Conservation (phyloP, 2,329 filamentous ascomycete species). For the Xylariaceae sp. region DNA sequence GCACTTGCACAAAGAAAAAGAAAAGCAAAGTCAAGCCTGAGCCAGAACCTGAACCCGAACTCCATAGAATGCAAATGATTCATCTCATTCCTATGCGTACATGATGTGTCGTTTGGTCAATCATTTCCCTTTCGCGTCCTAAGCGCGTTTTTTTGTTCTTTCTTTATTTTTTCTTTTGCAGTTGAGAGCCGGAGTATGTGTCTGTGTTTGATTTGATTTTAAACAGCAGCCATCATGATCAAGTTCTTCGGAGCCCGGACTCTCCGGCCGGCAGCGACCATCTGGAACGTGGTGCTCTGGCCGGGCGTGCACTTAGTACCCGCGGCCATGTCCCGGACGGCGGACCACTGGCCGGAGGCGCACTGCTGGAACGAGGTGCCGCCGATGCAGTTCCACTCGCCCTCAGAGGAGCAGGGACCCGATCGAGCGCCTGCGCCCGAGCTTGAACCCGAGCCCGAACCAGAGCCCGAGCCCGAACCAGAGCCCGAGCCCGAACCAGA, state of each 20-base stretch:
- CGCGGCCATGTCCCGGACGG: slow-evolving; percentile 35
- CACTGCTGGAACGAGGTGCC: slow-evolving; percentile 51
- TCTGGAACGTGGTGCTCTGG: slow-evolving; percentile 34
- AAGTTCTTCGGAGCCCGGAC: slow-evolving; percentile 23
- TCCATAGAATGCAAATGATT: too few relatives aligned
- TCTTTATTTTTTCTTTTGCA: not conserved
- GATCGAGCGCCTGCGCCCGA: too few relatives aligned
- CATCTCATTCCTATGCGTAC: too few relatives aligned
- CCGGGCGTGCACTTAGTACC: slow-evolving; percentile 44
- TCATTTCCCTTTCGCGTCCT: too few relatives aligned
- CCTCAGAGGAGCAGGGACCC: slow-evolving; percentile 42
- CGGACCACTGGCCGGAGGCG: slow-evolving; percentile 47
- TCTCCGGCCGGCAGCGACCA: slow-evolving; percentile 27
- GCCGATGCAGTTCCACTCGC: slow-evolving; percentile 49
- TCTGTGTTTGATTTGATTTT: not conserved
- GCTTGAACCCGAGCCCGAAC: too few relatives aligned
- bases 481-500: too few relatives aligned
- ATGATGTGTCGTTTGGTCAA: too few relatives aligned
- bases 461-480: slow-evolving; percentile 14
- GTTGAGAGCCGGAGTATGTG: not conserved
- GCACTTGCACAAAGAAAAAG: too few relatives aligned
- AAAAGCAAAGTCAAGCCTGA: too few relatives aligned
- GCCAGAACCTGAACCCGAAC: too few relatives aligned
- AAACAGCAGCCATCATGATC: not conserved
- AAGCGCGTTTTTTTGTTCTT: not conserved